Conservation (phyloP, 139 green algal species). For the Zygnema circumcarinatum region DNA sequence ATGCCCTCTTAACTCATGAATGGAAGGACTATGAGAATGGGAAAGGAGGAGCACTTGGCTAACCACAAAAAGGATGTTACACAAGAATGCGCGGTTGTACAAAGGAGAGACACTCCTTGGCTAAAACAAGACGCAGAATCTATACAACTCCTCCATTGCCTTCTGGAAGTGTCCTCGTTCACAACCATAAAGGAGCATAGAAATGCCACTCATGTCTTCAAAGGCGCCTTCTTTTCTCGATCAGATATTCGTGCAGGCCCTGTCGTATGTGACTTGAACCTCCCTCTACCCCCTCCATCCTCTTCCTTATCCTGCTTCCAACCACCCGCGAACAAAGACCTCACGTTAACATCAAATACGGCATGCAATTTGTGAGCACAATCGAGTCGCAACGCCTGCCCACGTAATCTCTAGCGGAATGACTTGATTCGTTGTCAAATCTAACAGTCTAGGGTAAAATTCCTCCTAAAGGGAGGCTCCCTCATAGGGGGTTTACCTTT, state of each 20-base stretch:
- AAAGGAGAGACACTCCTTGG: neutral
- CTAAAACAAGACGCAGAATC: neutral
- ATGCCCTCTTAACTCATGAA: too few relatives aligned
- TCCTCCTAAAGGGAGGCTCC: neutral
- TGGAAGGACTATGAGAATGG: too few relatives aligned
- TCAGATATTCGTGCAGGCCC: conserved; percentile 85
- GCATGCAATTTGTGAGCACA: neutral
- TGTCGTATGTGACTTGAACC: conserved; percentile 75
- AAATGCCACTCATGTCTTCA: conserved; percentile 81
- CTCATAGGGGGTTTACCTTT: conserved; percentile 68
- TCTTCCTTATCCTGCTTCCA: conserved; percentile 20
- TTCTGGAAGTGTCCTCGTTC: neutral
- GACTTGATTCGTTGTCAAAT: neutral
- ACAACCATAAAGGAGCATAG: neutral
- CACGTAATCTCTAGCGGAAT: neutral
- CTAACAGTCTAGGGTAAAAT: neutral
- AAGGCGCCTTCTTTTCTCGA: conserved; percentile 91
- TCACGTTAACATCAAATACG: neutral
- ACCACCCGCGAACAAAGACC: neutral
- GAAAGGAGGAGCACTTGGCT: neutral
- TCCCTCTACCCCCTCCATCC: conserved; percentile 72
- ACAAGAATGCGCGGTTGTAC: neutral
- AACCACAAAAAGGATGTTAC: neutral
- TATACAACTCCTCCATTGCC: neutral
- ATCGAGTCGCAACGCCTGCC: neutral